Percentiles rank a stretch among this genome's conserved stretches.
These are phyloP conservation scores for Sporisorium sorghi DNA, from an alignment of 1,284 basidiomycete genomes.

Conservation along the genomic window DNA sequence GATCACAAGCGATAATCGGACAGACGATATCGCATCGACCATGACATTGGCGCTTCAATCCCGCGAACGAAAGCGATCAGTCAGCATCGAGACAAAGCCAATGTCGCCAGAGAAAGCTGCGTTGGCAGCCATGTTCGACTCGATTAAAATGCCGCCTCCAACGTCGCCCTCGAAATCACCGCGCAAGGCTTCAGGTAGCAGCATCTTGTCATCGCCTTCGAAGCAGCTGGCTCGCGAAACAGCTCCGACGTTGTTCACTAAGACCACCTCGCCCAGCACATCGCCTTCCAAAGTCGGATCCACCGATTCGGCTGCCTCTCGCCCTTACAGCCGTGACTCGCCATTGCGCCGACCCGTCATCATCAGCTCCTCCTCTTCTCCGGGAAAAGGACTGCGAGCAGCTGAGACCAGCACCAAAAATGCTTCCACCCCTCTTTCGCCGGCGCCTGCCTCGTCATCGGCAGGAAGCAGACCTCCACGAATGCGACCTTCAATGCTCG, in stretches of 20 bases:
- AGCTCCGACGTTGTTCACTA: constrained; percentile 16
- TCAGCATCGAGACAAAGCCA: constrained; percentile 20
- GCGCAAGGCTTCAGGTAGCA: constrained; percentile 32
- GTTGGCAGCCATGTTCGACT: constrained; percentile 47
- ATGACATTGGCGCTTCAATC: constrained; percentile 3
- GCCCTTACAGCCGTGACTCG: constrained; percentile 25
- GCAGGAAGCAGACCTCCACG: constrained; percentile 7
- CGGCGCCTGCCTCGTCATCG: constrained; percentile 8
- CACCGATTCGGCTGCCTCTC: constrained; percentile 26
- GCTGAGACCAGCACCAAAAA: not conserved
- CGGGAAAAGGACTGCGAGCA: not conserved
- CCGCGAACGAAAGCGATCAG: constrained; percentile 13
- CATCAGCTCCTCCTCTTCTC: constrained; percentile 33
- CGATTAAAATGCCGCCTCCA: constrained; percentile 46
- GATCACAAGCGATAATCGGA: not conserved
- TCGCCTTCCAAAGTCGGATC: constrained; percentile 30
- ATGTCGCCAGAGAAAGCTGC: constrained; percentile 52
- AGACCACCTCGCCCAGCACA: constrained; percentile 6
- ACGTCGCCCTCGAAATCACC: constrained; percentile 43
- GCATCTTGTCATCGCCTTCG: constrained; percentile 16
- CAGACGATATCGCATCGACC: not conserved
- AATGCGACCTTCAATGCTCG: constrained; percentile 22
- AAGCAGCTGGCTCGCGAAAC: constrained; percentile 15
- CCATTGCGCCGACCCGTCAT: constrained; percentile 26
- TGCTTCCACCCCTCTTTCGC: constrained; percentile 31